phyloP scores from a whole-genome alignment of 768 basidiomycete species.

The Hericium alpestre region DNA sequence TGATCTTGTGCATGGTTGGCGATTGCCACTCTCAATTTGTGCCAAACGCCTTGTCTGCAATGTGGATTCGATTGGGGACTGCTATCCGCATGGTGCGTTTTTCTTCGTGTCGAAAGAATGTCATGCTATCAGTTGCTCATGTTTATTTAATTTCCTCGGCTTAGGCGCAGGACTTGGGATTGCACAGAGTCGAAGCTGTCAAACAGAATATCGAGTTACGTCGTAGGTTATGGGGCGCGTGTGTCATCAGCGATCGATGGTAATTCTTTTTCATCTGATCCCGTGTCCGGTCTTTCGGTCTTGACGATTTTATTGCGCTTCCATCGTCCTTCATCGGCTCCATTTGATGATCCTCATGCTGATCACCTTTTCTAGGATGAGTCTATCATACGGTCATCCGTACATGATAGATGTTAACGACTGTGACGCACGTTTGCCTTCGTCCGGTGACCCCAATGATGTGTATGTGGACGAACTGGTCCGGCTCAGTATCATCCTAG shows the following conservation, averaged over 20 bases:
- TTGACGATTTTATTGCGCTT: not conserved
- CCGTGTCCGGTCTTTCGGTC: not conserved
- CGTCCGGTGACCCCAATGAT: constrained; percentile 70
- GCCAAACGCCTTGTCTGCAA: constrained; percentile 72
- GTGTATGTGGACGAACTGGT: constrained; percentile 87
- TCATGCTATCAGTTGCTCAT: constrained; percentile 2
- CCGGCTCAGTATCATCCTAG: constrained; percentile 83
- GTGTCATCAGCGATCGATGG: constrained; percentile 93
- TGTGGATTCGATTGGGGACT: constrained; percentile 78
- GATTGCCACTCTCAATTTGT: constrained; percentile 89
- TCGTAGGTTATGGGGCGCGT: constrained; percentile 87
- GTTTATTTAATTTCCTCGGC: not conserved
- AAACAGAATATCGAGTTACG: constrained; percentile 78
- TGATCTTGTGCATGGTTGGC: constrained; percentile 79
- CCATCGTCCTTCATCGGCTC: not conserved
- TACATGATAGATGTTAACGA: constrained; percentile 95
- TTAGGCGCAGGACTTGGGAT: constrained; percentile 91
- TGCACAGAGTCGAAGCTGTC: constrained; percentile 85
- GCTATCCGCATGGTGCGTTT: constrained; percentile 84
- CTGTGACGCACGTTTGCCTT: constrained; percentile 89
- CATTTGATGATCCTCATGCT: constrained; percentile 1
- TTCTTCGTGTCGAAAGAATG: constrained; percentile 7
- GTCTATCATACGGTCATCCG: constrained; percentile 84
- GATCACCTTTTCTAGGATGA: constrained; percentile 43
- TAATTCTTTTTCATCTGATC: constrained; percentile 24